These are phyloP conservation scores for Vicia villosa DNA, from an alignment of 306 rosid genomes.

Conservation along the genomic window DNA sequence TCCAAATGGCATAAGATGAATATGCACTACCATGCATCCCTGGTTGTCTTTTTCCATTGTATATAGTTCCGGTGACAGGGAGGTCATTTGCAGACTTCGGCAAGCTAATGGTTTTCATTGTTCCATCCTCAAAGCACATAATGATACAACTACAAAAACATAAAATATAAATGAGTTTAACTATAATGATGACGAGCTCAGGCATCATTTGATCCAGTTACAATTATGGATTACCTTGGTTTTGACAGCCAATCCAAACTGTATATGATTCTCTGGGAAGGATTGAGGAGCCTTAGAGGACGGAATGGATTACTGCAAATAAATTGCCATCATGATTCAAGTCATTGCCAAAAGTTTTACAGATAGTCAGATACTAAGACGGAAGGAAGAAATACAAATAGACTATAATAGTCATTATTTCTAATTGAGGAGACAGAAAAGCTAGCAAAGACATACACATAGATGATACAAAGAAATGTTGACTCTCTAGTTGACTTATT, in stretches of 20 bases:
- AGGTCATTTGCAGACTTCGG: constrained; percentile 70
- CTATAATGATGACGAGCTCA: constrained; percentile 32
- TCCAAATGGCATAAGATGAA: constrained; percentile 82
- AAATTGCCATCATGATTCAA: constrained; percentile 33
- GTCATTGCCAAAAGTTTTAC: constrained; percentile 26
- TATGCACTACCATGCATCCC: constrained; percentile 57
- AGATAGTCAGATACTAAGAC: constrained; percentile 8
- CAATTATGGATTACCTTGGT: constrained; percentile 63
- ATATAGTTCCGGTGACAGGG: constrained; percentile 71
- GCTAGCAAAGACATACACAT: constrained; percentile 14
- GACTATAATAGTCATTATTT: constrained; percentile 8
- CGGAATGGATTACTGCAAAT: constrained; percentile 80
- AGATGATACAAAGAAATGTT: constrained; percentile 25
- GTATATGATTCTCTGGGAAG: constrained; percentile 68
- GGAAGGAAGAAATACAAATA: constrained; percentile 24
- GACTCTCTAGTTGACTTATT: constrained; percentile 23
- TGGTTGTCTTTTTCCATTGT: constrained; percentile 65
- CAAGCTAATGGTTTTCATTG: constrained; percentile 80
- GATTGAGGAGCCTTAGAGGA: constrained; percentile 77
- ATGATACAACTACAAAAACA: constrained; percentile 69
- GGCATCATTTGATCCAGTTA: constrained; percentile 19
- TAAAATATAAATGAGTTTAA: constrained; percentile 26
- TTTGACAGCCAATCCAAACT: constrained; percentile 83
- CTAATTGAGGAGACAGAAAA: constrained; percentile 20
- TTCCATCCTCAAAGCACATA: constrained; percentile 89